Evolutionary conservation across 2,329 filamentous ascomycete genomes (phyloP), one percentile per base, ranked within the genome.

Genomic region (Ophiocordyceps camponoti-saundersi): DNA sequence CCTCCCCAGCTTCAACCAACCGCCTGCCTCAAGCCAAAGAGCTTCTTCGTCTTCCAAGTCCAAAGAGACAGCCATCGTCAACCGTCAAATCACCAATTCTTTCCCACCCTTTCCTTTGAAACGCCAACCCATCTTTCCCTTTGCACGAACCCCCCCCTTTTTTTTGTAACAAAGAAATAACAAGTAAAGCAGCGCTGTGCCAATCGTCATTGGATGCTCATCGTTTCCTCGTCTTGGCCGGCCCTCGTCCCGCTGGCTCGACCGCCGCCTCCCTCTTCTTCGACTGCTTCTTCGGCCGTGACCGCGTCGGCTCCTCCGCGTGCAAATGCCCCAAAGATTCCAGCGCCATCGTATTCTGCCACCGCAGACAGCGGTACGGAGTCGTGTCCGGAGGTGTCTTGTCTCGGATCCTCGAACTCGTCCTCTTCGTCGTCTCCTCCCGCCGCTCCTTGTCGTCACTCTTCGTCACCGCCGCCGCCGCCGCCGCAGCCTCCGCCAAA

Each of bases 281-380:
- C 16, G 63, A 66, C 51, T 69, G 67, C 61, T 77, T 78, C 52
- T 67, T 65, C 21, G 65, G 55, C 50, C 71, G 64, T 5, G 69
- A 69, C 2, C 70, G 71, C 39, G 72, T 72, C 8, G 73, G 71
- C 29, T 71, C 67, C 49, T 75, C 65, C 50, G 70, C 73, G 57
- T 79, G 75, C 34, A 78, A 57, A 49, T 79, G 73, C 1, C 75
- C 75, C 18, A 76, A 54, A 48, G 77, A 72, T 26, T 77, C 72
- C 36, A 76, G 53, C 6, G 73, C 75, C 58, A 70, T 75, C 22
- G 68, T 72, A 51, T 79, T 79, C 55, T 70, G 60, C 73, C 73
- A 78, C 42, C 61, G 61, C 46, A 73, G 59, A 54, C 74, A 77
- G 23, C 73, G 66, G 56, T 72, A 71, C 44, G 56, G 57, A 3